A percentile compares a stretch with the other conserved stretches of the same genome.
Conservation (phyloP, 2,329 filamentous ascomycete species). For the Epichloe bromicola region DNA sequence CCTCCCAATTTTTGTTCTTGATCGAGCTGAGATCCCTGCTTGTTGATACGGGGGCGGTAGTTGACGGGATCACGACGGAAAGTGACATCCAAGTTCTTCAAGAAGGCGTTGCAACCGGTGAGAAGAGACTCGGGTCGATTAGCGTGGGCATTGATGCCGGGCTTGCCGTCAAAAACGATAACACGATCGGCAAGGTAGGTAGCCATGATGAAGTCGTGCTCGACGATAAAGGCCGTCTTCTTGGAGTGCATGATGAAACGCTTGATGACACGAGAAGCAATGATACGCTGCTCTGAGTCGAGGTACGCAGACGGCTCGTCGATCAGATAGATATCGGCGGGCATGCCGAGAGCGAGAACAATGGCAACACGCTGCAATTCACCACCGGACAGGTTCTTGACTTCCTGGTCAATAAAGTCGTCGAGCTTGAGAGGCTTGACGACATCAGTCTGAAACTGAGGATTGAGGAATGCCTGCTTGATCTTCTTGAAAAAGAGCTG, state of each 20-base stretch:
- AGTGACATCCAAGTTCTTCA: constrained; percentile 93
- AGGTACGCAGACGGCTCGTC: constrained; percentile 96
- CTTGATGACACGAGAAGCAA: constrained; percentile 95
- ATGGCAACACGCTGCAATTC: constrained; percentile 99
- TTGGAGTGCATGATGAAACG: constrained; percentile 99
- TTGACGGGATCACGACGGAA: constrained; percentile 97
- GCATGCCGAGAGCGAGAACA: constrained; percentile 86
- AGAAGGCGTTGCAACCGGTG: constrained; percentile 90
- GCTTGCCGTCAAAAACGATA: constrained; percentile 94
- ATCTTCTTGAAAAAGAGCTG: constrained; percentile 99
- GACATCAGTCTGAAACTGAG: constrained; percentile 98
- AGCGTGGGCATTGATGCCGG: constrained; percentile 76
- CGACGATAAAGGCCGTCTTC: constrained; percentile 98
- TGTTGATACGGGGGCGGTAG: constrained; percentile 97
- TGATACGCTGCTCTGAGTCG: constrained; percentile 97
- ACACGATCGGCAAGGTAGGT: constrained; percentile 73
- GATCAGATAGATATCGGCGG: constrained; percentile 96
- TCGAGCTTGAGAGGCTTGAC: constrained; percentile 99
- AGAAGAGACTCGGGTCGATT: constrained; percentile 85
- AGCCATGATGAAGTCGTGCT: constrained; percentile 99
- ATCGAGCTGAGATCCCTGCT: constrained; percentile 86
- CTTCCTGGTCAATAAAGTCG: constrained; percentile 98
- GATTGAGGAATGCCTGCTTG: constrained; percentile 88
- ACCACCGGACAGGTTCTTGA: constrained; percentile 97
- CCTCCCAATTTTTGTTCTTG: constrained; percentile 91